Evolutionary conservation across 805 yeast species (phyloP).

Genomic region (Scheffersomyces amazonensis): DNA sequence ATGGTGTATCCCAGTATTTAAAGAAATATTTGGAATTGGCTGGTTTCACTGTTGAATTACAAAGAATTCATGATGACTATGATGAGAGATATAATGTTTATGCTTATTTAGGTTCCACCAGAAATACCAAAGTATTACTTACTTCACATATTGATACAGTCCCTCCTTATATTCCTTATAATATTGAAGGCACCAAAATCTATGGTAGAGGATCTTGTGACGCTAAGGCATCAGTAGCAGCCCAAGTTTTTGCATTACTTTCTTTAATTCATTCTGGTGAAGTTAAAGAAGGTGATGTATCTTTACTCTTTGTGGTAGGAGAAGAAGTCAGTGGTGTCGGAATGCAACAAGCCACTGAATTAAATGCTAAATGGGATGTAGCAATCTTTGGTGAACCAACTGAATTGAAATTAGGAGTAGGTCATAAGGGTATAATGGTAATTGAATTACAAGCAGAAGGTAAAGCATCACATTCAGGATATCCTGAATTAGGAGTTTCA

Average conservation of each 20-base stretch:
- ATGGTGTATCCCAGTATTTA: slow-evolving; percentile 37
- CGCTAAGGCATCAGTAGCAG: slow-evolving; percentile 69
- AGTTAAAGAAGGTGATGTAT: slow-evolving; percentile 52
- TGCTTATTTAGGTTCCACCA: slow-evolving; percentile 48
- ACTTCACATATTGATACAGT: slow-evolving; percentile 74
- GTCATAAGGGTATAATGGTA: slow-evolving; percentile 60
- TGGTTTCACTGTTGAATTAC: slow-evolving; percentile 54
- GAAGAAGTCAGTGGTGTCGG: slow-evolving; percentile 71
- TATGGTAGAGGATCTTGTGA: slow-evolving; percentile 69
- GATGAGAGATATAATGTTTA: slow-evolving; percentile 48
- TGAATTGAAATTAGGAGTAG: slow-evolving; percentile 62
- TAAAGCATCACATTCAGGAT: slow-evolving; percentile 62
- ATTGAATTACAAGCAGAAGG: slow-evolving; percentile 49
- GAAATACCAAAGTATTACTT: slow-evolving; percentile 48
- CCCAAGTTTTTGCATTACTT: slow-evolving; percentile 55
- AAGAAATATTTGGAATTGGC: slow-evolving; percentile 30
- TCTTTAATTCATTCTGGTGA: slow-evolving; percentile 38
- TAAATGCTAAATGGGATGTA: slow-evolving; percentile 51
- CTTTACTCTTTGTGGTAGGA: slow-evolving; percentile 63
- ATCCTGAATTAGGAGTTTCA: slow-evolving; percentile 65
- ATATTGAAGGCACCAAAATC: slow-evolving; percentile 44
- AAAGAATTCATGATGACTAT: slow-evolving; percentile 23
- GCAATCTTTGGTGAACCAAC: slow-evolving; percentile 79
- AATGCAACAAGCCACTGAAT: slow-evolving; percentile 45
- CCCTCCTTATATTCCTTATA: slow-evolving; percentile 60